phyloP scores from a whole-genome alignment of 345 rosid genomes.

The Kandelia obovata region DNA sequence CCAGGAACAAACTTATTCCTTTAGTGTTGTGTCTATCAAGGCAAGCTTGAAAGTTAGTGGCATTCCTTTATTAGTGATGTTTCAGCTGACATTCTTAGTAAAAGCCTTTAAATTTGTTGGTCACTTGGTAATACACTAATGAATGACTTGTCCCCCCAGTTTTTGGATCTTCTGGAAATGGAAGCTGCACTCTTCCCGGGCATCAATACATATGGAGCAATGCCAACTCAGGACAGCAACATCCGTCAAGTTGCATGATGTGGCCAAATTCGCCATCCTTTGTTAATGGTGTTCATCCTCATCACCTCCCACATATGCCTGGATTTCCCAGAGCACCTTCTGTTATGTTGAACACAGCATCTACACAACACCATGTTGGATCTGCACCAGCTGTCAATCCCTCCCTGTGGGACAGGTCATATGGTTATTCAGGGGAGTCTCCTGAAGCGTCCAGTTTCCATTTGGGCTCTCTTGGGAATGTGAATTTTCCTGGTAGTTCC shows the following conservation, averaged over 20 bases:
- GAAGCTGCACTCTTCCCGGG: conserved; percentile 57
- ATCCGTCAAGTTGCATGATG: conserved; percentile 62
- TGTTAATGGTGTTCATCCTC: conserved; percentile 51
- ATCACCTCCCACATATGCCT: conserved; percentile 56
- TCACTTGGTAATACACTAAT: background rate
- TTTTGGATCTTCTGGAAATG: conserved; percentile 77
- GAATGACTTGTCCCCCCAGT: conserved; percentile 27
- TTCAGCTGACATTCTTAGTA: background rate
- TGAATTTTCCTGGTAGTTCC: conserved; percentile 57
- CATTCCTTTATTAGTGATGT: background rate
- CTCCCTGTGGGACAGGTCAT: conserved; percentile 69
- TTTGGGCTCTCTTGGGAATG: conserved; percentile 64
- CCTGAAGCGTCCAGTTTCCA: conserved; percentile 73
- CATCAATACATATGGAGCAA: conserved; percentile 56
- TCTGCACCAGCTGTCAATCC: conserved; percentile 30
- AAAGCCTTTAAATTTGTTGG: background rate
- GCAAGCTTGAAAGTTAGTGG: no score
- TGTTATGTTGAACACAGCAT: conserved; percentile 52
- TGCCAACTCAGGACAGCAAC: conserved; percentile 31
- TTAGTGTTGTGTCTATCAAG: no score
- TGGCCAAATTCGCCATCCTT: conserved; percentile 88
- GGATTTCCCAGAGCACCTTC: conserved; percentile 67
- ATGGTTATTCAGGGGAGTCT: conserved; percentile 56
- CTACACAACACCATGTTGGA: conserved; percentile 59
- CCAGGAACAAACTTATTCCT: no score